Percentiles rank a stretch among this genome's conserved stretches.
Evolutionary conservation across 2,329 filamentous ascomycete species (phyloP).

Genomic region (Pseudofabraea citricarpa): DNA sequence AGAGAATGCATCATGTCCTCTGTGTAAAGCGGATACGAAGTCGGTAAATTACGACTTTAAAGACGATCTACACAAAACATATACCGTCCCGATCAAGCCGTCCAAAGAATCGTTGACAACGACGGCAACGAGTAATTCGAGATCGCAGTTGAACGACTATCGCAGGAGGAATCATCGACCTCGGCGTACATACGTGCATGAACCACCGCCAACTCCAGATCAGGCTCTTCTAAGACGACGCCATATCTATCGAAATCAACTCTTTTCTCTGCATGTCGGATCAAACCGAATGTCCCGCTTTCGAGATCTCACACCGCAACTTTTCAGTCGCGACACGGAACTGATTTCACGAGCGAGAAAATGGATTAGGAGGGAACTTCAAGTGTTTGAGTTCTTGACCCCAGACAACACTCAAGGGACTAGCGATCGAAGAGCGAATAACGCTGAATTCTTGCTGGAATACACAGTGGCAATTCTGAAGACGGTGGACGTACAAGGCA

Average conservation of each 20-base stretch:
- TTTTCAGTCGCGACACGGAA: slow-evolving; percentile 59
- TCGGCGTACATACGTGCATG: slow-evolving; percentile 7
- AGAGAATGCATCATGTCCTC: slow-evolving; percentile 66
- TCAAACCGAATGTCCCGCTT: slow-evolving; percentile 75
- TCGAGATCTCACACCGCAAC: slow-evolving; percentile 63
- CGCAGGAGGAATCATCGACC: slow-evolving; percentile 11
- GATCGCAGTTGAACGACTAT: slow-evolving; percentile 8
- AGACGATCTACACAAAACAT: slow-evolving; percentile 51
- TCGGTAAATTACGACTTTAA: slow-evolving; percentile 63
- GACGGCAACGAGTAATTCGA: slow-evolving; percentile 6
- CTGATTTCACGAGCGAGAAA: slow-evolving; percentile 72
- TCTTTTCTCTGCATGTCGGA: slow-evolving; percentile 79
- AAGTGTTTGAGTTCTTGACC: slow-evolving; percentile 72
- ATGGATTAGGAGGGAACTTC: slow-evolving; percentile 80
- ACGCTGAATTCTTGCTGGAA: slow-evolving; percentile 79
- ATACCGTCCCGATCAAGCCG: slow-evolving; percentile 39
- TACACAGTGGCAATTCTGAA: slow-evolving; percentile 82
- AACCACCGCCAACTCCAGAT: slow-evolving; percentile 13
- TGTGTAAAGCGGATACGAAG: slow-evolving; percentile 60
- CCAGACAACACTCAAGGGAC: slow-evolving; percentile 16
- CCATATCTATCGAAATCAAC: slow-evolving; percentile 64
- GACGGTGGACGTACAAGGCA: slow-evolving; percentile 75
- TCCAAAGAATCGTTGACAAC: neutral
- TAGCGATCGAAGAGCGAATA: slow-evolving; percentile 49
- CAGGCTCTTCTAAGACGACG: slow-evolving; percentile 49